Base-by-base conservation (phyloP, 2,329 filamentous ascomycete genomes). In the Phoma herbarum region DNA sequence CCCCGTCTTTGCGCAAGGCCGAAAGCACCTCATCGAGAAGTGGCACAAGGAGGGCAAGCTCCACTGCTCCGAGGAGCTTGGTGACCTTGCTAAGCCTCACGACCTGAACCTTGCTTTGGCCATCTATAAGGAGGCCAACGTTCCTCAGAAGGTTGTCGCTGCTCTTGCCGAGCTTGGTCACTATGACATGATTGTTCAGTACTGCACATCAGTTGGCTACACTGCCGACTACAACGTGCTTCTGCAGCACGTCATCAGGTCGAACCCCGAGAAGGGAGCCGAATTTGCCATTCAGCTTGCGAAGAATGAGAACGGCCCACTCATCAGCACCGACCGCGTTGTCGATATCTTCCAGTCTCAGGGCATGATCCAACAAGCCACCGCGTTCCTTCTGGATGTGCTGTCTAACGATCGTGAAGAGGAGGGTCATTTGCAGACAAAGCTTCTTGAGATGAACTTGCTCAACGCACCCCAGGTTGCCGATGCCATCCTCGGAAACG, bases 331-430 rank as follows among this genome's bases (percentile, higher is more conserved):
- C 57, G 92, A 97, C 75, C 92, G 94, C 45, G 93, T 97, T 23
- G 92, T 97, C 47, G 95, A 99, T 77, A 93, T 99, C 59, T 99
- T 99, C 88, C 90, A 97, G 79, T 93, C 93, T 10, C 95, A 99
- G 78, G 93, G 93, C 72, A 95, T 98, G 93, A 87, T 98, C 48
- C 96, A 98, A 77, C 93, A 97, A 78, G 94, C 94, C 8, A 99
- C 96, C 2, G 93, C 94, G n/a, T 99, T 99, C 86, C 82, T 99
- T 50, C 86, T 99, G 25, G 95, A 99, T 79, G 94, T 93, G 2
- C 85, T 99, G 31, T 95, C 97, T 78, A 92, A 95, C 68, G 97
- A 99, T 81, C 90, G 89, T 70, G 93, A 93, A 0, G 95, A 99
- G 78, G 93, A 99, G 75, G 94, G 89, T 37, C 89, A 94, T 67